Conservation (phyloP, 2,329 filamentous ascomycete genomes). For the Lasiodiplodia citricola region DNA sequence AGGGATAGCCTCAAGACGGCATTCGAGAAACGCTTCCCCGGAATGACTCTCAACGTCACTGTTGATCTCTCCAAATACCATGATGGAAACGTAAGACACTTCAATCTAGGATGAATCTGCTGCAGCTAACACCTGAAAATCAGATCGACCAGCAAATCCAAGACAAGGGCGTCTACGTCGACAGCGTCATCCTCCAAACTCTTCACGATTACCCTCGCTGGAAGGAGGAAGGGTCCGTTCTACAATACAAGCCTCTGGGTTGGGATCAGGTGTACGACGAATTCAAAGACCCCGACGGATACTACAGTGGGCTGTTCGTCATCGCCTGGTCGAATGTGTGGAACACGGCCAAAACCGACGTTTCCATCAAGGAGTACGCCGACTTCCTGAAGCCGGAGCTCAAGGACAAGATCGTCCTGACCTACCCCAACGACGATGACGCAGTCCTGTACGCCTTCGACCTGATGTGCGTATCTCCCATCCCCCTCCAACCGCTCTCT, state of each 20-base stretch:
- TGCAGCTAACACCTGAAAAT: too few species aligned
- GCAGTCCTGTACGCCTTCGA: slow-evolving; percentile 58
- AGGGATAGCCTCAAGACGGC: too few species aligned
- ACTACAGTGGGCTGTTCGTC: slow-evolving; percentile 52
- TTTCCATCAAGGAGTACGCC: slow-evolving; percentile 46
- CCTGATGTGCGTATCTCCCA: slow-evolving; percentile 23
- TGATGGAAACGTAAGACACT: too few species aligned
- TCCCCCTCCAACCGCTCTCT: not conserved
- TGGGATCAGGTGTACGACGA: slow-evolving; percentile 51
- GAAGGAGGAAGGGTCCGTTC: slow-evolving; percentile 53
- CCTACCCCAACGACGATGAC: slow-evolving; percentile 65
- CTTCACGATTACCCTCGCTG: slow-evolving; percentile 60
- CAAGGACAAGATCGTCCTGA: slow-evolving; percentile 60
- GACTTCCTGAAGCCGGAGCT: slow-evolving; percentile 56
- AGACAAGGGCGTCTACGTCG: slow-evolving; percentile 40
- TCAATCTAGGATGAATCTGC: too few species aligned
- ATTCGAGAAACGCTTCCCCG: too few species aligned
- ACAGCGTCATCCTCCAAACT: slow-evolving; percentile 58
- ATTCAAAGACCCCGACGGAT: slow-evolving; percentile 51
- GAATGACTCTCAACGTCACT: too few species aligned
- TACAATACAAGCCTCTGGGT: slow-evolving; percentile 56
- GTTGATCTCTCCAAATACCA: too few species aligned
- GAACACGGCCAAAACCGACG: slow-evolving; percentile 44
- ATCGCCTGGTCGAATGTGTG: slow-evolving; percentile 44
- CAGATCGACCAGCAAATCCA: slow-evolving; percentile 55